These are phyloP conservation scores for Penicillium sp. DNA, from an alignment of 2,329 filamentous ascomycete genomes.

Conservation along the genomic window DNA sequence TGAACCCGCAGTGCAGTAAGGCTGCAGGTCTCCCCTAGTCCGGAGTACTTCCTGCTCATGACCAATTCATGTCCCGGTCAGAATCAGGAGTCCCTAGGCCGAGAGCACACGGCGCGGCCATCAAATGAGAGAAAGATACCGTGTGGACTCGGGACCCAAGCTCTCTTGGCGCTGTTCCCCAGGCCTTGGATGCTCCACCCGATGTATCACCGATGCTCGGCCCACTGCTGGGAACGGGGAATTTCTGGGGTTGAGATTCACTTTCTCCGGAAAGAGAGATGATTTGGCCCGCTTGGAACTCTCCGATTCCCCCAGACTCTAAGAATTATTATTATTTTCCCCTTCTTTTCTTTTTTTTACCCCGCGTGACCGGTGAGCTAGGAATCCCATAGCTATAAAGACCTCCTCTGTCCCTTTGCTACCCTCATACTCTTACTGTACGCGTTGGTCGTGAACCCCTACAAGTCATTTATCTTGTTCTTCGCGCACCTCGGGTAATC, in stretches of 20 bases:
- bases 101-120: slow-evolving; percentile 8
- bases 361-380: slow-evolving; percentile 1
- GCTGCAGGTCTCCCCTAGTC: background rate
- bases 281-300: background rate
- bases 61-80: too few relatives aligned
- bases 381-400: slow-evolving; percentile 8
- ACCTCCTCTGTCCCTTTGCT: background rate
- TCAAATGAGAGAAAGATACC: slow-evolving; percentile 12
- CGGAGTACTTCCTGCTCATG: too few relatives aligned
- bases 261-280: background rate
- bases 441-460: background rate
- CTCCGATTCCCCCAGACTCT: background rate
- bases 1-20: background rate
- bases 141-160: slow-evolving; percentile 16
- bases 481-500: background rate
- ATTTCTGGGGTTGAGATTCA: slow-evolving; percentile 3
- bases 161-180: slow-evolving; percentile 19
- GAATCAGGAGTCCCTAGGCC: background rate
- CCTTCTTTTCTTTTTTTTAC: background rate
- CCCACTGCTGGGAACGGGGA: background rate
- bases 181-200: slow-evolving; percentile 12
- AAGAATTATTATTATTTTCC: background rate
- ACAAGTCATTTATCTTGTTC: background rate
- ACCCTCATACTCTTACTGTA: too few relatives aligned
- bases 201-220: slow-evolving; percentile 14